Conservation (phyloP, 306 rosid genomes). For the Astragalus membranaceus region DNA sequence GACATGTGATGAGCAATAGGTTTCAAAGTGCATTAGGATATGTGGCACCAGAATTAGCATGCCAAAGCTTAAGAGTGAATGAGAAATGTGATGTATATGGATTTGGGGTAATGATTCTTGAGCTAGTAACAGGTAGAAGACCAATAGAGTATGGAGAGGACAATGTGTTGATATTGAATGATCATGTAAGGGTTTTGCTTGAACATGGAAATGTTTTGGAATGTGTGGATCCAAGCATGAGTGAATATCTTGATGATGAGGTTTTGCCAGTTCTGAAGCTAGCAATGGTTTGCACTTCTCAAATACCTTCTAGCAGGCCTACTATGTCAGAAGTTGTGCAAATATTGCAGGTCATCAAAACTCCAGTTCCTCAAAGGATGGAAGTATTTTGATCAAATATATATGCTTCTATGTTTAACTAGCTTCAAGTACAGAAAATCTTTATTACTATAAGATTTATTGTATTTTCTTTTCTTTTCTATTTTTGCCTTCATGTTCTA, state of each 20-base stretch:
- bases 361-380: constrained; percentile 73
- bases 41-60: constrained; percentile 79
- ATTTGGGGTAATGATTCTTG: constrained; percentile 70
- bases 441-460: background rate
- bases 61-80: constrained; percentile 74
- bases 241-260: constrained; percentile 69
- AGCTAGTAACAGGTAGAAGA: constrained; percentile 75
- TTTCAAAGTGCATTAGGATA: constrained; percentile 74
- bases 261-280: constrained; percentile 65
- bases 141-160: constrained; percentile 87
- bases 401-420: background rate
- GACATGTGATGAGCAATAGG: constrained; percentile 60
- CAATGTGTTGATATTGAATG: constrained; percentile 62
- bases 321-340: constrained; percentile 85
- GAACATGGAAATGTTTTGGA: constrained; percentile 75
- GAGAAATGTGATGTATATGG: constrained; percentile 81
- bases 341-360: constrained; percentile 67
- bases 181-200: constrained; percentile 62
- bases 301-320: constrained; percentile 79
- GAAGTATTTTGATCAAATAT: constrained; percentile 33
- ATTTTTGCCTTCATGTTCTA: background rate
- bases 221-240: constrained; percentile 61
- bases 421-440: constrained; percentile 16
- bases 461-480: background rate
- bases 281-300: constrained; percentile 77